Evolutionary conservation across 1,284 basidiomycete genomes (phyloP), one percentile per base, ranked within the genome.

Genomic region (Pyrrhoderma noxium): DNA sequence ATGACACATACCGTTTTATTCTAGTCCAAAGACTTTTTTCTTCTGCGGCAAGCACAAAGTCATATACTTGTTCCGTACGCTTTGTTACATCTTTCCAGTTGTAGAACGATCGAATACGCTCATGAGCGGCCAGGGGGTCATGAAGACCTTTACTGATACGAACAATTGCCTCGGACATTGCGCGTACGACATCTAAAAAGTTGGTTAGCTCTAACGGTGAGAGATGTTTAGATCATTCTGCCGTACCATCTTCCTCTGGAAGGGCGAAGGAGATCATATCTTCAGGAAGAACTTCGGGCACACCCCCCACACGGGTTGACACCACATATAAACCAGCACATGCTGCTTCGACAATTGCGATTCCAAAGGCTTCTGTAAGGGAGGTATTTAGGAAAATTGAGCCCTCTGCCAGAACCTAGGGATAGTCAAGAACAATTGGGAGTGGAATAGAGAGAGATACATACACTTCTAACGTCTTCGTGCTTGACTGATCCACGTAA

Each of bases 351-450:
- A 99, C 77, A 58, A 96, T 93, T 7, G 89, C 88, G 57, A 95
- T 99, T 0, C 96, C 95, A 61, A 99, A 99, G 0, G 96, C 82
- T 66, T 99, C 95, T 0, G 95, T 99, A 18, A 99, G 75, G 0
- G 91, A 94, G 0, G 95, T 95, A 64, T 95, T 96, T 70, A 99
- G 76, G 68, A 91, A 98, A 57, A 99, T 94, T 8, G 91, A 76
- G 0, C 94, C 93, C 45, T 82, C 78, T 7, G 75, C 71, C 18
- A 99, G 76, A 19, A 97, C 82, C 89, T 93, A 57, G 8, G n/a
- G 38, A 8, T n/a, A 42, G 41, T 25, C 18, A 8, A 11, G 39
- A 7, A 9, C 13, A 13, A 4, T 50, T 42, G 21, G 11, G 9
- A 19, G 40, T 34, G 19, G 44, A 48, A 38, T 22, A 35, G 31